phyloP scores from a whole-genome alignment of 371 early-diverging fungal species.

The Batkoa obscura region DNA sequence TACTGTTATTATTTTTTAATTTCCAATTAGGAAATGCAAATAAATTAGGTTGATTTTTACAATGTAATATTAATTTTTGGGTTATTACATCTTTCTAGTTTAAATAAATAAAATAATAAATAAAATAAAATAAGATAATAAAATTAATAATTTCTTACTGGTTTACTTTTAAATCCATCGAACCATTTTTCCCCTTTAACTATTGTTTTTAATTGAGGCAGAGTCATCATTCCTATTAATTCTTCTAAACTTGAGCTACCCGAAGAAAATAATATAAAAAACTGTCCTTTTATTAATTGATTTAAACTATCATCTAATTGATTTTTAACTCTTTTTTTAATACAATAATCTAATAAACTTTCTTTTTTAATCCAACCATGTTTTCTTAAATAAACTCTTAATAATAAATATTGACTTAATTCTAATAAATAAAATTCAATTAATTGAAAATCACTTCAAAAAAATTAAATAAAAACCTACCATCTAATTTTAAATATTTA shows the following conservation, averaged over 20 bases:
- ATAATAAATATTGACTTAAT: neutral
- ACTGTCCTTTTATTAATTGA: no score
- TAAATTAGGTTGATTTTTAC: neutral
- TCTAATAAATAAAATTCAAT: neutral
- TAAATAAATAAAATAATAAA: neutral
- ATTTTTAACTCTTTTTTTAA: neutral
- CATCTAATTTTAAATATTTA: neutral
- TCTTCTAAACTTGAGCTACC: no score
- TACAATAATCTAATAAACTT: neutral
- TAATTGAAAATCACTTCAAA: no score
- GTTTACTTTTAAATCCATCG: no score
- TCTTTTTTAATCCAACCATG: neutral
- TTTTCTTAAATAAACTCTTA: slow-evolving; percentile 2
- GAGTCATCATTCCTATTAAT: no score
- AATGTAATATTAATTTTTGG: neutral
- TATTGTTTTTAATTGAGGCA: neutral
- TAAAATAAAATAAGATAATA: neutral
- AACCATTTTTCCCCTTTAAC: neutral
- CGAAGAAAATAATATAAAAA: no score
- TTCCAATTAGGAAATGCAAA: neutral
- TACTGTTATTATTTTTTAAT: neutral
- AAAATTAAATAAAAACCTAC: neutral
- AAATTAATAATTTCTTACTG: neutral
- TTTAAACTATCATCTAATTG: neutral
- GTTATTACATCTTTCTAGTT: neutral